These are phyloP conservation scores for Pichia cactophila DNA, from an alignment of 1,139 yeast genomes.

Conservation along the genomic window DNA sequence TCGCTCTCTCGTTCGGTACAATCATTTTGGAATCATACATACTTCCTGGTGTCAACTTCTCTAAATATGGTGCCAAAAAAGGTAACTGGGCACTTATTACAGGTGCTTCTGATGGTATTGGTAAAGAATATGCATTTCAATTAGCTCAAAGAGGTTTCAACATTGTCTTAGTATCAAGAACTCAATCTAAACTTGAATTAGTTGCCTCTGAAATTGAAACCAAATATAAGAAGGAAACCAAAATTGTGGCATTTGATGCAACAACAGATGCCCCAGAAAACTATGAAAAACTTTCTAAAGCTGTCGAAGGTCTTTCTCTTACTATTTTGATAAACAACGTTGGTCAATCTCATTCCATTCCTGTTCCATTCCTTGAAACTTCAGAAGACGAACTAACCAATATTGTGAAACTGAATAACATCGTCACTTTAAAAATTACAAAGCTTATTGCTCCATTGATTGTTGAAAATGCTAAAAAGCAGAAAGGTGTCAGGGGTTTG, in stretches of 20 bases:
- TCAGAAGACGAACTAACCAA: constrained; percentile 60
- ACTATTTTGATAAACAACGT: constrained; percentile 84
- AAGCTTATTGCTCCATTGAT: constrained; percentile 67
- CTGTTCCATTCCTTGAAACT: constrained; percentile 87
- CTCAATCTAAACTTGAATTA: constrained; percentile 63
- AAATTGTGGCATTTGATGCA: constrained; percentile 73
- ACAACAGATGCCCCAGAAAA: constrained; percentile 47
- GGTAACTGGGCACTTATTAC: constrained; percentile 87
- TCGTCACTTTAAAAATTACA: constrained; percentile 78
- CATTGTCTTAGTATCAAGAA: constrained; percentile 76
- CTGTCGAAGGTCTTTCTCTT: constrained; percentile 45
- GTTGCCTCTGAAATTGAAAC: constrained; percentile 58
- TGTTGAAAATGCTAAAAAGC: constrained; percentile 39
- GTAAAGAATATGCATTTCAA: constrained; percentile 83
- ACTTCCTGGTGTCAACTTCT: constrained; percentile 55
- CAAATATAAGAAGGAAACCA: constrained; percentile 56
- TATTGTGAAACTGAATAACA: constrained; percentile 79
- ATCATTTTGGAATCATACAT: constrained; percentile 51
- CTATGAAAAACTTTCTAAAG: constrained; percentile 44
- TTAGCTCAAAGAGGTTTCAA: constrained; percentile 83
- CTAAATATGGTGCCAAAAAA: constrained; percentile 61
- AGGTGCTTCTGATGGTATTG: constrained; percentile 97
- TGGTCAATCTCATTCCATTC: constrained; percentile 90
- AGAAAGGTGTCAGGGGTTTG: constrained; percentile 50
- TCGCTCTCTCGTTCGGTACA: constrained; percentile 34